Percentiles rank a stretch among this genome's conserved stretches.
phyloP scores from a whole-genome alignment of 768 basidiomycete species.

The Cystofilobasidium bisporidii region DNA sequence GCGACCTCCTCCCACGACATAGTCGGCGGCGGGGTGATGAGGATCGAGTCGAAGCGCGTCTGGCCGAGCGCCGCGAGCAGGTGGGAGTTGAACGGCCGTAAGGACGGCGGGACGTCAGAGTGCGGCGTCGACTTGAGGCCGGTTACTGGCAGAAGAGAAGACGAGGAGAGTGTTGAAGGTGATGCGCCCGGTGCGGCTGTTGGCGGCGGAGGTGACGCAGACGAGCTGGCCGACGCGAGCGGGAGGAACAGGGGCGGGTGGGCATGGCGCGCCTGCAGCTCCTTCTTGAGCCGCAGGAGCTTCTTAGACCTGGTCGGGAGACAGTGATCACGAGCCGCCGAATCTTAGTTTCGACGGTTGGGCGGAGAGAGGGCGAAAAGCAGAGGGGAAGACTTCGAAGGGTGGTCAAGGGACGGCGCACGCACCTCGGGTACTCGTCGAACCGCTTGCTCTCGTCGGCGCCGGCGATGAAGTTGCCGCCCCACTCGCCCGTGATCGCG shows the following conservation, averaged over 20 bases:
- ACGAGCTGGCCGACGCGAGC: conserved; percentile 43
- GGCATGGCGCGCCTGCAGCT: conserved; percentile 59
- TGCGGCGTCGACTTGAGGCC: not conserved
- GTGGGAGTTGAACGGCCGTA: conserved; percentile 75
- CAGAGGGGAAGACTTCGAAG: no score
- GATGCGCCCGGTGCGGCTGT: not conserved
- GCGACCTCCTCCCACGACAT: conserved; percentile 74
- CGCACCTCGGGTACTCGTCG: conserved; percentile 60
- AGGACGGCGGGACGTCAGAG: conserved; percentile 5
- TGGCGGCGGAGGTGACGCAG: conserved; percentile 34
- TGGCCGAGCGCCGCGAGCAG: conserved; percentile 51
- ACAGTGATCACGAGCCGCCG: no score
- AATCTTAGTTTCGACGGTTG: no score
- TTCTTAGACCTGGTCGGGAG: conserved; percentile 90
- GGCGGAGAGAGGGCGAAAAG: no score
- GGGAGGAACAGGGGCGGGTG: conserved; percentile 51
- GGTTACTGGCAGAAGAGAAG: not conserved
- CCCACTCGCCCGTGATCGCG: conserved; percentile 84
- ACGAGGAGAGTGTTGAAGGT: not conserved
- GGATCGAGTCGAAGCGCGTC: conserved; percentile 20
- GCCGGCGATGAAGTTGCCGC: conserved; percentile 85
- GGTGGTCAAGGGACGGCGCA: no score
- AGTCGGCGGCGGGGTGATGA: conserved; percentile 23
- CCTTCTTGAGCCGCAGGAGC: conserved; percentile 70
- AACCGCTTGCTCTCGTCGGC: conserved; percentile 80